Evolutionary conservation across 257 asterid species (phyloP).

Genomic region (Gentiana straminea): DNA sequence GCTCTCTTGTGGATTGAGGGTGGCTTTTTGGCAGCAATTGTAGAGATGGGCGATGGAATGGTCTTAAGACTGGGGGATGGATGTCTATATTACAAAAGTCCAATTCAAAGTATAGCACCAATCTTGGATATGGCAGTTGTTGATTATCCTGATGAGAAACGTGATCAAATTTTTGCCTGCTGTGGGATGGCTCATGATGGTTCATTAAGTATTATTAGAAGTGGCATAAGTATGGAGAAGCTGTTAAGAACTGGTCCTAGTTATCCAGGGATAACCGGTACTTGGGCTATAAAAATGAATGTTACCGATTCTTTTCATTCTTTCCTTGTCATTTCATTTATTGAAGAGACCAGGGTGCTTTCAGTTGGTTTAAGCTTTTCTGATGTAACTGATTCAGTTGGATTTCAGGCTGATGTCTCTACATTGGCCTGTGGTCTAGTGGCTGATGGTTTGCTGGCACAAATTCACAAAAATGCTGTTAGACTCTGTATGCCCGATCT

Average conservation of each 20-base stretch:
- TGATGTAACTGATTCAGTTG: slow-evolving; percentile 85
- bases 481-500: slow-evolving; percentile 63
- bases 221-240: slow-evolving; percentile 90
- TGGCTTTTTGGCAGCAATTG: slow-evolving; percentile 72
- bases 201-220: slow-evolving; percentile 72
- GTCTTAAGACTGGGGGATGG: slow-evolving; percentile 73
- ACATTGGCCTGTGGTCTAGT: slow-evolving; percentile 94
- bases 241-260: slow-evolving; percentile 81
- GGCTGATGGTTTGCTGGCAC: slow-evolving; percentile 68
- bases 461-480: slow-evolving; percentile 72
- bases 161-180: slow-evolving; percentile 94
- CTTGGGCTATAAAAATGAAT: slow-evolving; percentile 80
- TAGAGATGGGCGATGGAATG: slow-evolving; percentile 97
- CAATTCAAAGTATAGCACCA: slow-evolving; percentile 89
- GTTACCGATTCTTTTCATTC: slow-evolving; percentile 69
- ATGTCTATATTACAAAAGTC: slow-evolving; percentile 48
- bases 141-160: slow-evolving; percentile 74
- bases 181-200: slow-evolving; percentile 96
- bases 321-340: slow-evolving; percentile 83
- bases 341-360: slow-evolving; percentile 95
- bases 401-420: slow-evolving; percentile 79
- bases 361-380: slow-evolving; percentile 91
- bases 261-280: slow-evolving; percentile 87
- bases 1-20: slow-evolving; percentile 79
- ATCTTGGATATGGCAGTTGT: slow-evolving; percentile 83